Conservation (phyloP, 768 basidiomycete species). For the Lenzites betulinus region DNA sequence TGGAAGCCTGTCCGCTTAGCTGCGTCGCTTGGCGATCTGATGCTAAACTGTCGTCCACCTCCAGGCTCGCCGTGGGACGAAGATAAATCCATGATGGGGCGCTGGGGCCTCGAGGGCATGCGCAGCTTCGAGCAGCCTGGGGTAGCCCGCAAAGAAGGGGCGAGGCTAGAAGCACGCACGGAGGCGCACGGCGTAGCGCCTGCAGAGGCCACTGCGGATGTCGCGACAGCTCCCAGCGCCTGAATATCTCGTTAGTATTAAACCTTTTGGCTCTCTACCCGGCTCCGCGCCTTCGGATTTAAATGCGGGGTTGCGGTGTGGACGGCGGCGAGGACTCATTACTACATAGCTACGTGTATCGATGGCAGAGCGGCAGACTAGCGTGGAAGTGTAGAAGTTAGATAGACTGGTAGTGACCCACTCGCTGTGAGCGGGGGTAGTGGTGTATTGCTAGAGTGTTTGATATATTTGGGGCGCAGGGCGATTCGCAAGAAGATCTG, state of each 20-base stretch:
- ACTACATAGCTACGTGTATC: background rate
- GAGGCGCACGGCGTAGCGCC: background rate
- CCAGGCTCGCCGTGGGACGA: constrained; percentile 94
- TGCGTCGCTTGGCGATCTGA: background rate
- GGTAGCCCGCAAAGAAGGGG: constrained; percentile 56
- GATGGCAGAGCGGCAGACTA: background rate
- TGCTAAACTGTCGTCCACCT: constrained; percentile 6
- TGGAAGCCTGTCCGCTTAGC: background rate
- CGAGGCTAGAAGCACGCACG: constrained; percentile 25
- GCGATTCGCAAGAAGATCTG: constrained; percentile 19
- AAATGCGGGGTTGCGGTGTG: background rate
- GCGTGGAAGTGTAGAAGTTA: background rate
- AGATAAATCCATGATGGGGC: constrained; percentile 92
- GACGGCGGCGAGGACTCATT: background rate
- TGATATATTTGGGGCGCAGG: constrained; percentile 5
- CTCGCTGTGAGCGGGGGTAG: background rate
- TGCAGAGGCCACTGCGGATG: background rate
- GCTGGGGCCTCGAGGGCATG: constrained; percentile 95
- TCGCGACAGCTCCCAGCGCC: constrained; percentile 4
- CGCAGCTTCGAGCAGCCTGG: constrained; percentile 78
- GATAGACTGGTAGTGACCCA: background rate
- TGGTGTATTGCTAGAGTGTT: constrained; percentile 13
- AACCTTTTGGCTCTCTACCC: background rate
- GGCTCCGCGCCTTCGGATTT: background rate
- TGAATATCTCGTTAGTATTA: background rate